Evolutionary conservation across 768 basidiomycete species (phyloP).

Genomic region (Plicaturopsis crispa): DNA sequence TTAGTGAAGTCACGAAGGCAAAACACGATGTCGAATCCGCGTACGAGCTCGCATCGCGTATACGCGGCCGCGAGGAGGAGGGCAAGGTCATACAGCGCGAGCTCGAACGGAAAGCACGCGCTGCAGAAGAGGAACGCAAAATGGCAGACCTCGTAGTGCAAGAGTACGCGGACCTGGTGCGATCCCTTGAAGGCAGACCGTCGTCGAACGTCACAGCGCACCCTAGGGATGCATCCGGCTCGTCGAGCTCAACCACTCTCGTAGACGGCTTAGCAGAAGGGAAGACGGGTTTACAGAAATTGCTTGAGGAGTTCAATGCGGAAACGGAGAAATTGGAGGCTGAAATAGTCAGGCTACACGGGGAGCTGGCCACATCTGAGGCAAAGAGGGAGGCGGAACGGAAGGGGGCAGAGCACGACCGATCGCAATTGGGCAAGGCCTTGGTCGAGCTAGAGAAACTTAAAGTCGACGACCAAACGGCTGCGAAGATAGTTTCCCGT

Average conservation of each 20-base stretch:
- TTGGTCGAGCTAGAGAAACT: conserved; percentile 47
- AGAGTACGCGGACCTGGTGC: conserved; percentile 73
- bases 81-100: conserved; percentile 39
- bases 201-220: conserved; percentile 1
- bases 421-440: conserved; percentile 34
- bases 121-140: conserved; percentile 48
- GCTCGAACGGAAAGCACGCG: conserved; percentile 35
- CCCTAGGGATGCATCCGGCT: conserved; percentile 1
- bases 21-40: conserved; percentile 40
- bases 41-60: conserved; percentile 44
- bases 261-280: conserved; percentile 36
- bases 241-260: conserved; percentile 15
- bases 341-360: conserved; percentile 33
- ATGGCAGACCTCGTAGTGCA: conserved; percentile 60
- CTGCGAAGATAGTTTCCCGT: conserved; percentile 76
- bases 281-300: conserved; percentile 38
- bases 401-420: conserved; percentile 32
- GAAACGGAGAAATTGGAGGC: conserved; percentile 39
- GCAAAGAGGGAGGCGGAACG: conserved; percentile 39
- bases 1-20: conserved; percentile 35
- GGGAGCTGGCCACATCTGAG: conserved; percentile 34
- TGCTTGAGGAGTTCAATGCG: conserved; percentile 40
- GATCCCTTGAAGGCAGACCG: conserved; percentile 46
- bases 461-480: conserved; percentile 61
- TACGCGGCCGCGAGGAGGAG: conserved; percentile 49